Conservation (phyloP, 139 green algal genomes). For the Coelastrella sp. region DNA sequence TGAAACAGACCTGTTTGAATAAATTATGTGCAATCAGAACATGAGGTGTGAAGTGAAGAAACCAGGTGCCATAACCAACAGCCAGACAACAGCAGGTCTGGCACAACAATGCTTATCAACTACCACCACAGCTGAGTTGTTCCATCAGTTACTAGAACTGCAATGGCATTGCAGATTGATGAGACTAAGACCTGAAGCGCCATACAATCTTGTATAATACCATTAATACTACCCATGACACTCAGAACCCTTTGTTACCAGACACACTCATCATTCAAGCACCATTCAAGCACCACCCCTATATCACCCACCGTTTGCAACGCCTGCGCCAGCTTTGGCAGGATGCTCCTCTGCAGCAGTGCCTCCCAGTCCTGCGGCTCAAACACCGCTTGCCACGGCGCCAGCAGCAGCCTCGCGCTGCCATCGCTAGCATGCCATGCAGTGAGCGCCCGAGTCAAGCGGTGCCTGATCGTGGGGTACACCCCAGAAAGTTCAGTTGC, state of each 20-base stretch:
- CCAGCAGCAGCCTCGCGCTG: conserved; percentile 82
- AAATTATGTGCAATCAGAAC: background rate
- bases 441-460: conserved; percentile 14
- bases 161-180: too few relatives aligned
- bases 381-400: conserved; percentile 91
- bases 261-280: too few relatives aligned
- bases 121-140: background rate
- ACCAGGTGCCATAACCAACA: too few relatives aligned
- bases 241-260: too few relatives aligned
- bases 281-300: background rate
- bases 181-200: too few relatives aligned
- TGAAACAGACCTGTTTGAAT: background rate
- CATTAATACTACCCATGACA: too few relatives aligned
- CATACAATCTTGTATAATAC: too few relatives aligned
- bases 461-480: conserved; percentile 82
- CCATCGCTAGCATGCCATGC: conserved; percentile 90
- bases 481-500: conserved; percentile 80
- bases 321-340: conserved; percentile 89
- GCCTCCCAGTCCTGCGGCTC: conserved; percentile 83
- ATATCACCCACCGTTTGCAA: conserved; percentile 38
- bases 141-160: too few relatives aligned
- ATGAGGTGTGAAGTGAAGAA: too few relatives aligned
- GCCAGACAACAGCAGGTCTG: background rate
- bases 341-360: conserved; percentile 80
- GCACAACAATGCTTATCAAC: too few relatives aligned